Conservation (phyloP, 1,139 yeast species). For the Geotrichum bryndzae region DNA sequence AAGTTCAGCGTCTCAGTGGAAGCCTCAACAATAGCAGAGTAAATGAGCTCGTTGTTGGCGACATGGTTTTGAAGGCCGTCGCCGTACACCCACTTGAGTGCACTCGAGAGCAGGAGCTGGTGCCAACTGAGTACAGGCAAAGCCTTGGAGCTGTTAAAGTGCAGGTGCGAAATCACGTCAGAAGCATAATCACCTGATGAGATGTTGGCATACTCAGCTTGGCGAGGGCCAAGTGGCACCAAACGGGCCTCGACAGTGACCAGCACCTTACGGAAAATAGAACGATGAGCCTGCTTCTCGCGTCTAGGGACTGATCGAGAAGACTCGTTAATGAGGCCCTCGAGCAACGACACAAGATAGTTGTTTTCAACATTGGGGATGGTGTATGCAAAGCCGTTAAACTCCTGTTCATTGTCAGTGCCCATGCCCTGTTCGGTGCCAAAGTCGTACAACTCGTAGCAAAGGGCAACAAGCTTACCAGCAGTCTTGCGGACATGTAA, state of each 20-base stretch:
- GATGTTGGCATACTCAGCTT: slow-evolving; percentile 3
- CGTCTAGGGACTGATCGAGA: slow-evolving; percentile 41
- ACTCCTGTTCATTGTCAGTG: slow-evolving; percentile 38
- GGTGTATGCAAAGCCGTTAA: slow-evolving; percentile 27
- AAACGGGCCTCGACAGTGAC: slow-evolving; percentile 34
- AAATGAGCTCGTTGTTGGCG: slow-evolving; percentile 41
- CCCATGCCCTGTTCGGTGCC: slow-evolving; percentile 33
- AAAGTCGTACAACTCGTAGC: slow-evolving; percentile 54
- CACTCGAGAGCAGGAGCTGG: slow-evolving; percentile 54
- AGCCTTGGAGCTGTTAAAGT: slow-evolving; percentile 50
- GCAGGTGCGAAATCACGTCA: slow-evolving; percentile 46
- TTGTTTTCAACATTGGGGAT: slow-evolving; percentile 58
- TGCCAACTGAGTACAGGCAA: slow-evolving; percentile 64
- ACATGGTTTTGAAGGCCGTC: slow-evolving; percentile 61
- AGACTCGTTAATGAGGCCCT: slow-evolving; percentile 40
- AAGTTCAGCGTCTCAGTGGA: slow-evolving; percentile 4
- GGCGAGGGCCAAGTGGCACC: slow-evolving; percentile 9
- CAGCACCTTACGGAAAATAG: slow-evolving; percentile 58
- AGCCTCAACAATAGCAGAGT: slow-evolving; percentile 8
- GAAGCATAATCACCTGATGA: slow-evolving; percentile 7
- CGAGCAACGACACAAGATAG: slow-evolving; percentile 43
- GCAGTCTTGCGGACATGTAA: slow-evolving; percentile 41
- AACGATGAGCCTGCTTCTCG: slow-evolving; percentile 55
- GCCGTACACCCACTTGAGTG: slow-evolving; percentile 66
- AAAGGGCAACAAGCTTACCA: slow-evolving; percentile 55